Conservation (phyloP, 352 stramenopile species). For the Phytophthora cajani region DNA sequence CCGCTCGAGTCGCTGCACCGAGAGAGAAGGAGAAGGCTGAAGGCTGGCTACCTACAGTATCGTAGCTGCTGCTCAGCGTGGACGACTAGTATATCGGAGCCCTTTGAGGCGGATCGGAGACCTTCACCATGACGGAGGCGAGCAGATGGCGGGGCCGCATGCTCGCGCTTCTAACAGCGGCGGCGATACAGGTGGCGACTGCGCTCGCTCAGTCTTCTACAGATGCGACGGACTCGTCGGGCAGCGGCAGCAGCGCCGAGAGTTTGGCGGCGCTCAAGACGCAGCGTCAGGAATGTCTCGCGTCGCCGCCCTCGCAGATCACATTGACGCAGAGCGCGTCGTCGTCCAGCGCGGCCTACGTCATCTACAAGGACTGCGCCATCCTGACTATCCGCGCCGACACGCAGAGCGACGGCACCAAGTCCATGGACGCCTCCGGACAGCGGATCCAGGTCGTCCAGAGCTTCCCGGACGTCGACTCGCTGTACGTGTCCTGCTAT, state of each 20-base stretch:
- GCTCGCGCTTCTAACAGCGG: constrained; percentile 9
- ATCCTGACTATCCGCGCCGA: constrained; percentile 36
- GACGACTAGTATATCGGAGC: not conserved
- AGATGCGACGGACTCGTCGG: not conserved
- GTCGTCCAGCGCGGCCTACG: constrained; percentile 29
- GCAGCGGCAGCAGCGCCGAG: constrained; percentile 10
- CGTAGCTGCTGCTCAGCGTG: too few species aligned
- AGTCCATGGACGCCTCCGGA: constrained; percentile 37
- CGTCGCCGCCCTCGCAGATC: constrained; percentile 25
- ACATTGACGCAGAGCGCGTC: constrained; percentile 37
- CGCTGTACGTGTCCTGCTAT: constrained; percentile 20
- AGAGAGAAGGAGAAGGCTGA: constrained; percentile 4
- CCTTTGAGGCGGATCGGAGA: constrained; percentile 6
- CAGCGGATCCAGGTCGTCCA: constrained; percentile 30
- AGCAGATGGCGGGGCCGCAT: constrained; percentile 20
- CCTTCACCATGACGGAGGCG: constrained; percentile 5
- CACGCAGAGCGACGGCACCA: constrained; percentile 33
- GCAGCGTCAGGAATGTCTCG: constrained; percentile 35
- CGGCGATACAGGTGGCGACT: constrained; percentile 16
- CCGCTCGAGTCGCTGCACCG: constrained; percentile 18
- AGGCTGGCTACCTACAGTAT: too few species aligned
- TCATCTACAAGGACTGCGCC: constrained; percentile 41
- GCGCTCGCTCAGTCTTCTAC: not conserved
- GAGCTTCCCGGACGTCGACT: constrained; percentile 39
- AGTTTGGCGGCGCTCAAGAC: constrained; percentile 35